Base-by-base conservation (phyloP, 2,329 filamentous ascomycete species). In the Cladophialophora carrionii region DNA sequence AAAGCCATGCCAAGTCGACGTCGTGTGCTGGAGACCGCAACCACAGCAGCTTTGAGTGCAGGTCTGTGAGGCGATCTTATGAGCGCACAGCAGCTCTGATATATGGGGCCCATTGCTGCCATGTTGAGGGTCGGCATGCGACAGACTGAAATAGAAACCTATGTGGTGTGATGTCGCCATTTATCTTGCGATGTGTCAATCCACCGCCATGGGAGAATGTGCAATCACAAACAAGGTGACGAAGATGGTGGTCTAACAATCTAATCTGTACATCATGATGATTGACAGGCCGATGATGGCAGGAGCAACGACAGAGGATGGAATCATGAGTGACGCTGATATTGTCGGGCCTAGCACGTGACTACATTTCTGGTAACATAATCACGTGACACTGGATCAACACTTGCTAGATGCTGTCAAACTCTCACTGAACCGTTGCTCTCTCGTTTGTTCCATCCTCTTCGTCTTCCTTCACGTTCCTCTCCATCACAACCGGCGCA, bases 341-440 rank as follows among this genome's bases (percentile, higher is more conserved):
- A n/a, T 41, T 3, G 37, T 41, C 37, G 37, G n/a, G 14, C 0
- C 17, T 3, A 1, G 37, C 37, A 43, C 37, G 37, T 43, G 37
- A 43, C 37, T n/a, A 29, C n/a, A 5, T 2, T 7, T 4, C 17
- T 1, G 4, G 0, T 2, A 17, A 7, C 4, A 2, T 1, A 1
- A 14, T 41, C 37, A 41, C 14, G 14, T 41, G 37, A 41, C 1
- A n/a, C 37, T 7, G 37, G 37, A 43, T n/a, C 1, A 43, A 43
- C 17, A 7, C 17, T 17, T 7, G 17, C n/a, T 43, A 10, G 34
- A 17, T 17, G 26, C 26, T 6, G 26, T 14, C 34, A 12, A 41
- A 14, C 1, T 17, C 34, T 14, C 34, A 37, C 34, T 37, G 9
- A 43, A 43, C 37, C 8, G 37, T 7, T 7, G 37, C 17, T 41